Base-by-base conservation (phyloP, 768 basidiomycete genomes). In the Lyophyllum shimeji region DNA sequence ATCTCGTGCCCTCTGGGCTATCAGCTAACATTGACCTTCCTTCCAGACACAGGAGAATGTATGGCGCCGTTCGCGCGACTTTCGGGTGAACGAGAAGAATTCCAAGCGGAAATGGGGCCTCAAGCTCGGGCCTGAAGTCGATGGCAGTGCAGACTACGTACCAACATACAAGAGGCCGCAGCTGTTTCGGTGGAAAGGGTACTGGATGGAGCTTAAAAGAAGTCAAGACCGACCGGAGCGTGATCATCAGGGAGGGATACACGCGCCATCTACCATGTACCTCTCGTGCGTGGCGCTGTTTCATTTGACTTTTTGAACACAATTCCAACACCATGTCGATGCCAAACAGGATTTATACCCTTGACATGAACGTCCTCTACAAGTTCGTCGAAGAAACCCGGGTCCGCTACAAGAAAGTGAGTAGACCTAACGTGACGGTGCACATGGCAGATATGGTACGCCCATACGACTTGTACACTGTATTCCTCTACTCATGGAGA, bases 51-150 rank as follows among this genome's bases (percentile, higher is more conserved):
- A 77, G 55, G 69, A 77, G 52, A 70, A 76, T 31, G 73, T 79
- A 8, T 80, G 78, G 78, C 67, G 67, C 13, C 72, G 71, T 29
- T 73, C 77, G 13, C 69, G 71, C 18, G 74, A 78, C 27, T 76
- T 78, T 55, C 61, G 65, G 1, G 73, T 78, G 49, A 69, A 64
- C 46, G 72, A 76, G 15, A 73, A 69, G 49, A 74, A 70, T 48
- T 77, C 77, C 3, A 65, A 67, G 37, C 65, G 75, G 13, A 70
- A 71, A 59, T 76, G 75, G 74, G 68, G 69, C 11, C 67, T 78
- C 29, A 65, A 69, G 17, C 47, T 65, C 1, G 58, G 57, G 15
- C 59, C 60, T 9, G 63, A 64, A 23, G 52, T 60, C 12, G 63
- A 65, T 17, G 69, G 65, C 15, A 68, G 67, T 53, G 75, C 72